A percentile compares a stretch with the other conserved stretches of the same genome.
phyloP scores from a whole-genome alignment of 352 stramenopile genomes.

The Phytopythium ostracodes region DNA sequence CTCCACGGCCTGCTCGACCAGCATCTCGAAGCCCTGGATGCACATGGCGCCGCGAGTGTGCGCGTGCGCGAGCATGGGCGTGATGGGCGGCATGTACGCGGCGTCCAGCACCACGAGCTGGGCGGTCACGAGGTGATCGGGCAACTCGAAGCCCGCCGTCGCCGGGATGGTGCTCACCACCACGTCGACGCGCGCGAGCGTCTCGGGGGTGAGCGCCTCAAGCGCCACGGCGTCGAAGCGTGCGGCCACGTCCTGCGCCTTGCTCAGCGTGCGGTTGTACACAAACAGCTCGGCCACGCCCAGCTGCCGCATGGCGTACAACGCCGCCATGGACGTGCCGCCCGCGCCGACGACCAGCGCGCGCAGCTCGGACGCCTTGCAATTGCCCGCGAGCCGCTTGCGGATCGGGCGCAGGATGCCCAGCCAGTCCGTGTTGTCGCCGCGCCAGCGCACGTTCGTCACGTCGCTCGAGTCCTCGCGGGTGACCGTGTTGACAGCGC shows the following conservation, averaged over 20 bases:
- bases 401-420: constrained; percentile 94
- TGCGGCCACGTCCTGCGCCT: constrained; percentile 86
- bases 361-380: constrained; percentile 20
- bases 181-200: constrained; percentile 68
- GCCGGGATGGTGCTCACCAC: constrained; percentile 96
- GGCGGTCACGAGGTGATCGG: constrained; percentile 54
- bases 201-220: constrained; percentile 41
- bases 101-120: constrained; percentile 93
- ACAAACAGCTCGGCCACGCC: constrained; percentile 86
- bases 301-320: constrained; percentile 91
- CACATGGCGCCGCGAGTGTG: constrained; percentile 74
- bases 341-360: constrained; percentile 90
- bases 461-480: constrained; percentile 37
- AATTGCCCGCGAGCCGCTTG: constrained; percentile 32
- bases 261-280: constrained; percentile 94
- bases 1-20: constrained; percentile 96
- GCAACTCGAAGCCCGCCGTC: constrained; percentile 76
- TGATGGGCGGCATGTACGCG: constrained; percentile 97
- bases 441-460: constrained; percentile 46
- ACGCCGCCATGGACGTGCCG: constrained; percentile 93
- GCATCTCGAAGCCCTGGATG: constrained; percentile 97
- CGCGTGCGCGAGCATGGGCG: constrained; percentile 90
- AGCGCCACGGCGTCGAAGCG: constrained; percentile 86
- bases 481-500: constrained; percentile 98
- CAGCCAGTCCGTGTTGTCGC: constrained; percentile 99